Conservation (phyloP, 176 grass and related monocot genomes). For the Juncus effusus region DNA sequence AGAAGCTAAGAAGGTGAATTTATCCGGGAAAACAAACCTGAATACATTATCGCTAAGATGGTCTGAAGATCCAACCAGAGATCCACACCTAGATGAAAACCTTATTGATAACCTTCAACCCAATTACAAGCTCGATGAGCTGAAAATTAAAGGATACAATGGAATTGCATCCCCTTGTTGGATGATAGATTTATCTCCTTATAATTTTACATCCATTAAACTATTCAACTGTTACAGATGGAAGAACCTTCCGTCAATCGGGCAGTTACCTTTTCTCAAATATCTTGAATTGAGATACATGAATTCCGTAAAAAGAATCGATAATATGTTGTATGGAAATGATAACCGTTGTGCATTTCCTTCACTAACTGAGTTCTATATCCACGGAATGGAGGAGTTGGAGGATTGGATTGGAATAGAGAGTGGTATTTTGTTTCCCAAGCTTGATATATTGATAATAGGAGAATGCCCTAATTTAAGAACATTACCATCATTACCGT, state of each 20-base stretch:
- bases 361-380: slow-evolving; percentile 34
- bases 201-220: slow-evolving; percentile 32
- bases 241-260: slow-evolving; percentile 40
- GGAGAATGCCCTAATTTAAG: slow-evolving; percentile 26
- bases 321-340: slow-evolving; percentile 25
- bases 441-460: slow-evolving; percentile 28
- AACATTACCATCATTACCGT: slow-evolving; percentile 23
- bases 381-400: slow-evolving; percentile 26
- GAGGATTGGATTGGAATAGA: slow-evolving; percentile 34
- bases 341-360: slow-evolving; percentile 21
- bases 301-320: slow-evolving; percentile 17
- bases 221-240: slow-evolving; percentile 23
- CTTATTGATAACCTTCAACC: slow-evolving; percentile 36
- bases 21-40: slow-evolving; percentile 29
- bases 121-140: slow-evolving; percentile 6
- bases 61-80: background rate
- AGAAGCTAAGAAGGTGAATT: slow-evolving; percentile 26
- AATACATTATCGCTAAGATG: slow-evolving; percentile 22
- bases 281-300: slow-evolving; percentile 34
- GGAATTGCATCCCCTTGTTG: slow-evolving; percentile 34
- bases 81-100: slow-evolving; percentile 12
- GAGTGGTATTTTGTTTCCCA: slow-evolving; percentile 30
- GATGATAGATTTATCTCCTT: slow-evolving; percentile 17
- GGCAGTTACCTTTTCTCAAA: slow-evolving; percentile 34
- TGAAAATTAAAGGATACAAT: slow-evolving; percentile 44